phyloP scores from a whole-genome alignment of 2,329 filamentous ascomycete species.

The Claviceps sorghi region DNA sequence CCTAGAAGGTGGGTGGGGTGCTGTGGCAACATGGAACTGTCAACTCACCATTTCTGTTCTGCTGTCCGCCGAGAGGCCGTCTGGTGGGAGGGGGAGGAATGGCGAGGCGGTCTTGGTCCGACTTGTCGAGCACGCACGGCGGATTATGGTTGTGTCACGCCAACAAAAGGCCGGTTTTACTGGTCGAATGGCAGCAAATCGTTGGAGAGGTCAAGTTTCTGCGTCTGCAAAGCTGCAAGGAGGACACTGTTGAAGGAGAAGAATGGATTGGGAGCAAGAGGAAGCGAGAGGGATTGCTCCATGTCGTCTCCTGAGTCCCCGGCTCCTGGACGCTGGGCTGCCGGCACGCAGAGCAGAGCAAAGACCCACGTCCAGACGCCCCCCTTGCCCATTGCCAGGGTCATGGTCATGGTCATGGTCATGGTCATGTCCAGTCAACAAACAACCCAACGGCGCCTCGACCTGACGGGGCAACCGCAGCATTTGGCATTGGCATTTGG shows the following conservation, averaged over 20 bases:
- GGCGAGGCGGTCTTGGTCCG: background rate
- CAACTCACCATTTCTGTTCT: conserved; percentile 5
- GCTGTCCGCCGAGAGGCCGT: background rate
- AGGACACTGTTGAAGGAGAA: background rate
- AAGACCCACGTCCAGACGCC: conserved; percentile 1
- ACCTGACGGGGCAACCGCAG: background rate
- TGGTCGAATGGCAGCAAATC: background rate
- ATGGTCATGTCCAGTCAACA: too few species aligned
- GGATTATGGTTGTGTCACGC: background rate
- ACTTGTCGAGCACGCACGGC: background rate
- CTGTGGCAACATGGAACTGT: conserved; percentile 1
- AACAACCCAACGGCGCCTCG: too few species aligned
- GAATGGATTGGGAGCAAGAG: background rate
- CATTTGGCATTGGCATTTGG: too few species aligned
- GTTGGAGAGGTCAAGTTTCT: background rate
- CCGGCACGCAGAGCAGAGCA: background rate
- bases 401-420: too few species aligned
- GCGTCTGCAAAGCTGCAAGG: background rate
- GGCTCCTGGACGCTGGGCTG: too few species aligned
- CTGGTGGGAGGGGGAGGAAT: background rate
- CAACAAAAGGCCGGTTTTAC: background rate
- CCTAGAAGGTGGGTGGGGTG: conserved; percentile 3
- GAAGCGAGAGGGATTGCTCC: conserved; percentile 1
- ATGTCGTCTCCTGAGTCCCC: background rate
- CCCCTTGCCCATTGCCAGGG: background rate